Percentiles rank a stretch among this genome's conserved stretches.
phyloP scores from a whole-genome alignment of 345 rosid species.

The Eutrema yunnanense region DNA sequence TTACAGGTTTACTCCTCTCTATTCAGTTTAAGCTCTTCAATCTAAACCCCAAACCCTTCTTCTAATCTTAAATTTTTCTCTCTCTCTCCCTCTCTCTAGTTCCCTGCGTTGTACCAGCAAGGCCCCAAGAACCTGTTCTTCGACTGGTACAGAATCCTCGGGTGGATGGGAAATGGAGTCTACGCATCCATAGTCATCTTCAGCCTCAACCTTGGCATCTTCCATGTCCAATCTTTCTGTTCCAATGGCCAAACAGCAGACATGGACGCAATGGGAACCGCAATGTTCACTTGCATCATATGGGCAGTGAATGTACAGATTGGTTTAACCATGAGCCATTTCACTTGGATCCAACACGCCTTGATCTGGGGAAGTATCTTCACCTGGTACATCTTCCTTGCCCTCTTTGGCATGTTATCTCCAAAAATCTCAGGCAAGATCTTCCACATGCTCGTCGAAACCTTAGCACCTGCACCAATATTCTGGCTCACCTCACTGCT shows the following conservation, averaged over 20 bases:
- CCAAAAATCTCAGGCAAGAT: slow-evolving; percentile 34
- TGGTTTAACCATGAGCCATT: slow-evolving; percentile 60
- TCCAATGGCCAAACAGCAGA: slow-evolving; percentile 44
- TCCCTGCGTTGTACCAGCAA: slow-evolving; percentile 71
- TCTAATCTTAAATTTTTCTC: not conserved
- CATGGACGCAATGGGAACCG: slow-evolving; percentile 43
- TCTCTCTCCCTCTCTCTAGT: slow-evolving; percentile 32
- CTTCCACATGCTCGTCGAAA: slow-evolving; percentile 44
- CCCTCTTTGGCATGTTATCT: slow-evolving; percentile 42
- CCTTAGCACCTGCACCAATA: slow-evolving; percentile 45
- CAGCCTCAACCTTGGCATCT: slow-evolving; percentile 36
- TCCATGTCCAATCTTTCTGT: slow-evolving; percentile 38
- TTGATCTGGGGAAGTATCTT: slow-evolving; percentile 67
- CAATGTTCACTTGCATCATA: slow-evolving; percentile 53
- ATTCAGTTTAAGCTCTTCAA: not conserved
- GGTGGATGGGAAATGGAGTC: slow-evolving; percentile 72
- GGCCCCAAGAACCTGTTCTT: slow-evolving; percentile 61
- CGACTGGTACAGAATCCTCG: slow-evolving; percentile 55
- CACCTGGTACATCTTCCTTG: slow-evolving; percentile 60
- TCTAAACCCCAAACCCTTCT: not conserved
- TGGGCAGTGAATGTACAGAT: slow-evolving; percentile 71
- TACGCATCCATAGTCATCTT: slow-evolving; percentile 51
- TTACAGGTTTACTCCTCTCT: slow-evolving; percentile 43
- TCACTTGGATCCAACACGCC: slow-evolving; percentile 75
- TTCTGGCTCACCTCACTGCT: slow-evolving; percentile 49